Conservation (phyloP, 257 asterid species). For the Prunella vulgaris region DNA sequence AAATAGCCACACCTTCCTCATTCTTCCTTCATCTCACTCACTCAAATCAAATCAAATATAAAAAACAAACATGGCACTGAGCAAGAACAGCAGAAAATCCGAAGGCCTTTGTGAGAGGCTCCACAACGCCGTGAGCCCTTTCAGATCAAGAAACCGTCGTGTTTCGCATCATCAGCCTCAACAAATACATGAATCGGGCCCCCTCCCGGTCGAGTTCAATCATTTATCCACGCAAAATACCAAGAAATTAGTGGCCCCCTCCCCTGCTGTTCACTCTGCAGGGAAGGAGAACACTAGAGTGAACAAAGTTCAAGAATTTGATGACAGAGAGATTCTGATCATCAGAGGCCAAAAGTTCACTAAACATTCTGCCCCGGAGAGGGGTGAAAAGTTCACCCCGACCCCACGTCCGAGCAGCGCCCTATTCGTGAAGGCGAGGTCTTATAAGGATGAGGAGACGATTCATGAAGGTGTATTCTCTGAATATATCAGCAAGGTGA, state of each 20-base stretch:
- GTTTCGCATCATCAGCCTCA: conserved; percentile 1
- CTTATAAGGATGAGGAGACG: conserved; percentile 17
- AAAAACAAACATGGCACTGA: conserved; percentile 25
- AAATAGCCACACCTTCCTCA: neutral
- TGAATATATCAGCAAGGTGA: conserved; percentile 30
- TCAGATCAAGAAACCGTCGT: conserved; percentile 16
- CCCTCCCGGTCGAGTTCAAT: conserved; percentile 19
- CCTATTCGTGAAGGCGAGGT: neutral
- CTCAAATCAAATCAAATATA: neutral
- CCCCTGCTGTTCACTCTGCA: conserved; percentile 4
- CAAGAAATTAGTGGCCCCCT: neutral
- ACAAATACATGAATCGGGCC: conserved; percentile 5
- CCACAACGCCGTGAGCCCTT: conserved; percentile 32
- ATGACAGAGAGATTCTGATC: conserved; percentile 18
- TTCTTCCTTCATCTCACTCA: neutral
- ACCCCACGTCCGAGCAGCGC: neutral
- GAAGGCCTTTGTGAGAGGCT: conserved; percentile 26
- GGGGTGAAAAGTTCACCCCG: neutral
- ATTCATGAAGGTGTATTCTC: conserved; percentile 29
- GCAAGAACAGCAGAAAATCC: conserved; percentile 16
- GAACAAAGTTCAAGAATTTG: neutral
- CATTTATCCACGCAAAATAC: neutral
- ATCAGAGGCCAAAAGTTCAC: conserved; percentile 15
- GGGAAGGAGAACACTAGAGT: neutral
- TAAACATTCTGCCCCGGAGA: neutral